phyloP scores from a whole-genome alignment of 805 yeast species.

The Nakazawaea ernobii region DNA sequence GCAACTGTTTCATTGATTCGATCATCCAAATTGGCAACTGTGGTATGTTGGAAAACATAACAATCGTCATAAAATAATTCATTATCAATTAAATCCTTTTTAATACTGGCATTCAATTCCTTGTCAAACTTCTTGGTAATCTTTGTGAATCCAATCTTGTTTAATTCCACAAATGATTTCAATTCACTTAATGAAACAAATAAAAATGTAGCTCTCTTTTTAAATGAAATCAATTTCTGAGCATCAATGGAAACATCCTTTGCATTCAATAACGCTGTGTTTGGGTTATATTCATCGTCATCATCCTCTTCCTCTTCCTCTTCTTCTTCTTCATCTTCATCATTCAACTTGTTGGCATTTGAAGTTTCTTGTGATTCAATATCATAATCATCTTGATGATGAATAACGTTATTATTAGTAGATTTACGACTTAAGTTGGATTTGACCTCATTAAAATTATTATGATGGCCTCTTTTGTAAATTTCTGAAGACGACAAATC shows the following conservation, averaged over 20 bases:
- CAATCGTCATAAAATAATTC: conserved; percentile 32
- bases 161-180: conserved; percentile 45
- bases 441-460: conserved; percentile 17
- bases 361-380: conserved; percentile 2
- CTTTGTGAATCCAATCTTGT: conserved; percentile 47
- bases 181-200: conserved; percentile 42
- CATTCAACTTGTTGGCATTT: conserved; percentile 7
- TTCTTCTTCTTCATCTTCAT: conserved; percentile 30
- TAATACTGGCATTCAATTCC: conserved; percentile 37
- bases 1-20: conserved; percentile 24
- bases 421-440: conserved; percentile 19
- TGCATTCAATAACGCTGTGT: conserved; percentile 45
- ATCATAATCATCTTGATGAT: conserved; percentile 12
- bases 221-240: conserved; percentile 43
- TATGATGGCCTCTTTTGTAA: conserved; percentile 19
- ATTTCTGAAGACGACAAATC: conserved; percentile 37
- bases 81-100: conserved; percentile 31
- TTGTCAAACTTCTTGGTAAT: conserved; percentile 51
- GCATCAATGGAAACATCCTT: conserved; percentile 42
- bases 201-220: conserved; percentile 38
- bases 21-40: conserved; percentile 22
- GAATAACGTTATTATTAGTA: conserved; percentile 10
- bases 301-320: conserved; percentile 34
- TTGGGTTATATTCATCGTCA: conserved; percentile 22
- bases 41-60: conserved; percentile 30